Percentiles rank a stretch among this genome's conserved stretches.
These are phyloP conservation scores for Dionaea muscipula DNA, from an alignment of 179 eudicot genomes.

Conservation along the genomic window DNA sequence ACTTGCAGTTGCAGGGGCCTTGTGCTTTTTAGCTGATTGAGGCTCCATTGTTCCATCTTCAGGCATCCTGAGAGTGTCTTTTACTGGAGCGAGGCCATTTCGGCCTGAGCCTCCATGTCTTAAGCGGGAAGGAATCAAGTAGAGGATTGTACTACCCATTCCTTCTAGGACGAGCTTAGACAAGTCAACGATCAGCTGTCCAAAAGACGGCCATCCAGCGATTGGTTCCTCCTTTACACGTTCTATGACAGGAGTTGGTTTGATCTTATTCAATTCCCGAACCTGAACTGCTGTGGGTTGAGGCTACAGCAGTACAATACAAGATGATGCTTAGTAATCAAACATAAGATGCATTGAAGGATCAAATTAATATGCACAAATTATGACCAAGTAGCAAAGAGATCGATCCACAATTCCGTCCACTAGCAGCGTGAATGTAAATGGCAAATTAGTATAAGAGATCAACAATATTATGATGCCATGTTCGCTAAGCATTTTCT, in stretches of 20 bases:
- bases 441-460: not conserved
- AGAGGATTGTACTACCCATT: constrained; percentile 23
- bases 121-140: constrained; percentile 35
- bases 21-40: constrained; percentile 45
- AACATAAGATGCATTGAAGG: not conserved
- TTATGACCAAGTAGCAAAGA: no score
- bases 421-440: no score
- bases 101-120: constrained; percentile 20
- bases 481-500: not conserved
- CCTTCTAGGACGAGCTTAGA: constrained; percentile 49
- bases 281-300: constrained; percentile 20
- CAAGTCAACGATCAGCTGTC: constrained; percentile 53
- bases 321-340: not conserved
- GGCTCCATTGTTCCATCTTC: constrained; percentile 55
- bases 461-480: no score
- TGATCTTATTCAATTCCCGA: constrained; percentile 30
- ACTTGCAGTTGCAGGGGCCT: constrained; percentile 46
- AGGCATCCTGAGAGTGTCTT: constrained; percentile 68
- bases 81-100: constrained; percentile 66
- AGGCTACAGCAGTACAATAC: constrained; percentile 24
- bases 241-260: constrained; percentile 26
- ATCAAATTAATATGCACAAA: not conserved
- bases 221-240: constrained; percentile 38
- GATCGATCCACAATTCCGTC: no score
- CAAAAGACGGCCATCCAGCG: constrained; percentile 80